Evolutionary conservation across 306 rosid species (phyloP), one percentile per base, ranked within the genome.

Genomic region (Cucurbita ficifolia): DNA sequence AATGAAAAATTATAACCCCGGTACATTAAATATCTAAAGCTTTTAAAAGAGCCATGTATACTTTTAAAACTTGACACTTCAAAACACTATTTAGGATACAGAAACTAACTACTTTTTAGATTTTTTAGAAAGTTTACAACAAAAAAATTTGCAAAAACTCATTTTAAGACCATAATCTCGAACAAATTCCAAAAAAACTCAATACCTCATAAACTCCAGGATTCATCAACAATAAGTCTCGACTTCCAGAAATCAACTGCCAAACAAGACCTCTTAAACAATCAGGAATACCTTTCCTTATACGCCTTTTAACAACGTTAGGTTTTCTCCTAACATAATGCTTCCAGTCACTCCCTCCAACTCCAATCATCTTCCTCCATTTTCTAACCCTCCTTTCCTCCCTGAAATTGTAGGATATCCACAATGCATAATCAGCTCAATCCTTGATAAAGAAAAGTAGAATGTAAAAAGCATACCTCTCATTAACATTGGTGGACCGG

Each of bases 341-440:
- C 80, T 94, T 94, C 99, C 99, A 91, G 73, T 94, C 99, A 86
- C 99, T 91, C 77, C 99, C 99, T 75, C 98, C 98, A 60, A 81
- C 96, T 81, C 98, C 98, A 81, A 94, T 89, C 98, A 94, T 94
- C 85, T 91, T 94, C 87, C 99, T 94, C 99, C 99, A 94, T 89
- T 94, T 94, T 79, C 96, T 88, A 75, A 91, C 87, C 80, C 84
- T 87, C 79, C 90, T 86, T 78, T 88, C 95, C 76, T 91, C 99
- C 90, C 81, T 91, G 77, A 56, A 72, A 86, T 51, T 8, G 61
- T 53, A 69, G 51, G 57, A 73, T 46, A 79, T 82, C 81, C 80
- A 82, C 17, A 42, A 76, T 74, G 59, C 68, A 82, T 53, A 71
- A 10, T 65, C 18, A 19, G 61, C 29, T 38, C 14, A 48, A 46